Conservation (phyloP, 305 asterid genomes). For the Fraxinus ornus region DNA sequence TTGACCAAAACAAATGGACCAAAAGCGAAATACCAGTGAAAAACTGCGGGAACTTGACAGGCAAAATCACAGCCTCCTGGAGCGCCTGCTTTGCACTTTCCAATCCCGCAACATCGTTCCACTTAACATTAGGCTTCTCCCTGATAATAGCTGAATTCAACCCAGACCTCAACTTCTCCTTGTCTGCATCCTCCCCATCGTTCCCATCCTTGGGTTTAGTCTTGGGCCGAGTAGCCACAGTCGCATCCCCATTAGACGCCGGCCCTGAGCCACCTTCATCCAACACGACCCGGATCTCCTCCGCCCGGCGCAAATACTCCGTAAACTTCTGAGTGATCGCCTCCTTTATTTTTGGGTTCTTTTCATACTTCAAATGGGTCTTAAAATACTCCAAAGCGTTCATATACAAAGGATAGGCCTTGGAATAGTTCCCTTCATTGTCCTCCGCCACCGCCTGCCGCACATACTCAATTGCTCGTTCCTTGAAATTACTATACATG, state of each 20-base stretch:
- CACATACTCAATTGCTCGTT: constrained; percentile 93
- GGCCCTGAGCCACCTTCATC: constrained; percentile 92
- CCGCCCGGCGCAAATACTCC: constrained; percentile 91
- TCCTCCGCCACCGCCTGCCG: constrained; percentile 92
- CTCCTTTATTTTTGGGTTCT: constrained; percentile 89
- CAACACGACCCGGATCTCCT: constrained; percentile 86
- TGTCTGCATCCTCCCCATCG: constrained; percentile 88
- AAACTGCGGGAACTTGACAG: constrained; percentile 91
- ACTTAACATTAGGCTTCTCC: constrained; percentile 92
- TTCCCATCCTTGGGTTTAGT: constrained; percentile 77
- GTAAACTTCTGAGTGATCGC: constrained; percentile 96
- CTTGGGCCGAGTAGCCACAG: constrained; percentile 79
- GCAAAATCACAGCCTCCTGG: constrained; percentile 97
- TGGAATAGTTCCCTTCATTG: constrained; percentile 84
- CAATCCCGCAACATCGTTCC: constrained; percentile 96
- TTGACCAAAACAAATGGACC: not conserved
- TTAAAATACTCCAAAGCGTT: constrained; percentile 89
- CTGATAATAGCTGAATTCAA: constrained; percentile 82
- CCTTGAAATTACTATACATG: constrained; percentile 97
- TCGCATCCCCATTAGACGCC: constrained; percentile 72
- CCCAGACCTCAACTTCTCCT: constrained; percentile 77
- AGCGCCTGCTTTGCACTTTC: constrained; percentile 94
- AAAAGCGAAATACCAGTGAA: constrained; percentile 59
- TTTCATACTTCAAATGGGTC: constrained; percentile 93
- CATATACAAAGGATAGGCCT: constrained; percentile 90